Conservation (phyloP, 441 rosid genomes). For the Pelargonium australe region DNA sequence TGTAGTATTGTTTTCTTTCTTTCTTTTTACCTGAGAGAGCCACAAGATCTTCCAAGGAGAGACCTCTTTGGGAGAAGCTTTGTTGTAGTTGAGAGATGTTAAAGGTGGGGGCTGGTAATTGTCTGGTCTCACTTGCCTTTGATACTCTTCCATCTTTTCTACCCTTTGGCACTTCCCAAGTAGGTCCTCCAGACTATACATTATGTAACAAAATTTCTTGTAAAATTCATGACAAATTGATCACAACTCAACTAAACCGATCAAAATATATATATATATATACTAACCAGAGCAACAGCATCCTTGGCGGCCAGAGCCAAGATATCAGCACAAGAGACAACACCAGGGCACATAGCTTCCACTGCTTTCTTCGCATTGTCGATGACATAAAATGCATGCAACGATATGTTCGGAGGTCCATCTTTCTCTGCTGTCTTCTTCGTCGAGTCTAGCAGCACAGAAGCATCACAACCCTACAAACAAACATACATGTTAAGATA, state of each 20-base stretch:
- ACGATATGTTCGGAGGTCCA: conserved; percentile 52
- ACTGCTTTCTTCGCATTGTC: conserved; percentile 45
- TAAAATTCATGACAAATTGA: too few species aligned
- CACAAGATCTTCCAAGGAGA: conserved; percentile 46
- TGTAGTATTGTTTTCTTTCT: too few species aligned
- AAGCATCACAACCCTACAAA: conserved; percentile 57
- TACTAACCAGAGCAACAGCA: conserved; percentile 37
- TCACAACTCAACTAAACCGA: too few species aligned
- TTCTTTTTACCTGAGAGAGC: conserved; percentile 43
- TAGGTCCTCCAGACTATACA: conserved; percentile 54
- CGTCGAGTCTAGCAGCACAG: conserved; percentile 40
- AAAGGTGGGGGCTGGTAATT: conserved; percentile 52
- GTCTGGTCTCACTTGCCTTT: conserved; percentile 52
- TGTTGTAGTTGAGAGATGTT: conserved; percentile 49
- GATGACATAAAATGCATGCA: conserved; percentile 55
- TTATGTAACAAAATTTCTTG: too few species aligned
- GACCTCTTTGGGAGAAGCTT: conserved; percentile 58
- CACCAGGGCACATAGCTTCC: conserved; percentile 47
- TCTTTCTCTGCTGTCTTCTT: conserved; percentile 50
- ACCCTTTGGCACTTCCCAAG: conserved; percentile 64
- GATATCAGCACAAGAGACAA: conserved; percentile 65
- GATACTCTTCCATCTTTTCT: conserved; percentile 62
- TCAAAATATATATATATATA: too few species aligned
- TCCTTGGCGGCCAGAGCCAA: conserved; percentile 62
- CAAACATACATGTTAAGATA: too few species aligned